Conservation (phyloP, 306 rosid species). For the Pyrus betulifolia region DNA sequence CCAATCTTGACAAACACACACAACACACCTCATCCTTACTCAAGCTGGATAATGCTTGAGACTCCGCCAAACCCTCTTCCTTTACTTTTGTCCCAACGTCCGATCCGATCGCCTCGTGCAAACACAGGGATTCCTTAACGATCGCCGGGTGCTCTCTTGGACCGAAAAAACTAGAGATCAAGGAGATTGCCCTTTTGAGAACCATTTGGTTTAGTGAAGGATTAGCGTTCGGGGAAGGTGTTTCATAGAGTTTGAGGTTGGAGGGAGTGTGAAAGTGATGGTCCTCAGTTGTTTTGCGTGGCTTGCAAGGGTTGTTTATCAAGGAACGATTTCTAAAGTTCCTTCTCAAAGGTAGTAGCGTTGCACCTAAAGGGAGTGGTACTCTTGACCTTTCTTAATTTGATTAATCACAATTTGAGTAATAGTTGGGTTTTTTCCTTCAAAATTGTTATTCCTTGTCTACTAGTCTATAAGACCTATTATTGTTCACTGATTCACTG, state of each 20-base stretch:
- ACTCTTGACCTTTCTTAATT: slow-evolving; percentile 58
- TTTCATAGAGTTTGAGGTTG: slow-evolving; percentile 26
- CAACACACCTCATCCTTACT: slow-evolving; percentile 34
- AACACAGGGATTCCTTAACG: slow-evolving; percentile 25
- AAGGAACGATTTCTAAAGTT: slow-evolving; percentile 3
- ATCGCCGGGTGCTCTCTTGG: slow-evolving; percentile 15
- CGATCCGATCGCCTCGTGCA: slow-evolving; percentile 9
- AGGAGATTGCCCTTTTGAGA: slow-evolving; percentile 36
- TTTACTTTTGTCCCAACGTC: slow-evolving; percentile 4
- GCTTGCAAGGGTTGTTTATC: slow-evolving; percentile 49
- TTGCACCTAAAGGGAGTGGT: slow-evolving; percentile 73
- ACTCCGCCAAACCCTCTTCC: not conserved
- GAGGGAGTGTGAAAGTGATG: slow-evolving; percentile 13
- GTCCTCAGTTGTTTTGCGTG: slow-evolving; percentile 40
- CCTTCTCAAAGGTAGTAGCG: slow-evolving; percentile 46
- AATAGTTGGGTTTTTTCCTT: not conserved
- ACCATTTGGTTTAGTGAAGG: slow-evolving; percentile 31
- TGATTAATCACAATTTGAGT: not conserved
- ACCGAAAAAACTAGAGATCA: slow-evolving; percentile 34
- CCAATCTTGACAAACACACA: slow-evolving; percentile 65
- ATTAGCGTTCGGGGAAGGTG: slow-evolving; percentile 9
- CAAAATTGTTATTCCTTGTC: not conserved
- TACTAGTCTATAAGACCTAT: too few species aligned
- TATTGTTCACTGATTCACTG: not conserved
- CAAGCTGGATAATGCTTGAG: not conserved